Evolutionary conservation across 164 flowering plant genomes (phyloP).

Genomic region (Piper longum): DNA sequence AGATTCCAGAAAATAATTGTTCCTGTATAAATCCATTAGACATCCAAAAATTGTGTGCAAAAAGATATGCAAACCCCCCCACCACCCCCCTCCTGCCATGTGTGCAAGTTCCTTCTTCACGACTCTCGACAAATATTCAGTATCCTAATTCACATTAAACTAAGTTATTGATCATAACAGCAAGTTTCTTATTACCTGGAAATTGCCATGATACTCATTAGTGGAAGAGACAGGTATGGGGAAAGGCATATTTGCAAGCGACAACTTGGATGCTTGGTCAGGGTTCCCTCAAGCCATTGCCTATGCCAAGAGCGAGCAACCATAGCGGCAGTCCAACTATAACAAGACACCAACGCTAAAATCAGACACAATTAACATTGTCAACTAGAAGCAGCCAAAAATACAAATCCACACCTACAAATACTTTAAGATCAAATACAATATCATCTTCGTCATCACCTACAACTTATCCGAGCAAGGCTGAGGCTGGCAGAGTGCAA

Average conservation of each 20-base stretch:
- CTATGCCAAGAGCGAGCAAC: constrained; percentile 92
- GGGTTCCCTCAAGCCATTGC: constrained; percentile 54
- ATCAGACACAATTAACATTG: not conserved
- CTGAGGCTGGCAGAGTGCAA: no score
- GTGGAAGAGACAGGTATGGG: constrained; percentile 68
- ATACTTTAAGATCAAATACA: no score
- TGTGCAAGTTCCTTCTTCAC: not conserved
- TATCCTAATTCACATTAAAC: not conserved
- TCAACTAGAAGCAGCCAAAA: not conserved
- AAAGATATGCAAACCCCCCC: not conserved
- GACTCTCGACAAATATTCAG: not conserved
- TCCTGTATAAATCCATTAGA: not conserved
- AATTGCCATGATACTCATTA: constrained; percentile 70
- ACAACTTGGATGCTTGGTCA: constrained; percentile 29
- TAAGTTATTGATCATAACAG: not conserved
- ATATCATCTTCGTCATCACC: no score
- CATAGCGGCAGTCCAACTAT: constrained; percentile 84
- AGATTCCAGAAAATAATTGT: not conserved
- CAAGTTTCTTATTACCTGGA: constrained; percentile 40
- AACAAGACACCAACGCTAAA: not conserved
- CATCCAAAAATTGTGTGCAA: not conserved
- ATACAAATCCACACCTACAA: not conserved
- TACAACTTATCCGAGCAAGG: no score
- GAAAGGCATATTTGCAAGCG: constrained; percentile 36
- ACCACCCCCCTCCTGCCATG: not conserved